phyloP scores from a whole-genome alignment of 2,329 filamentous ascomycete genomes.

The Epichloe brachyelytri region DNA sequence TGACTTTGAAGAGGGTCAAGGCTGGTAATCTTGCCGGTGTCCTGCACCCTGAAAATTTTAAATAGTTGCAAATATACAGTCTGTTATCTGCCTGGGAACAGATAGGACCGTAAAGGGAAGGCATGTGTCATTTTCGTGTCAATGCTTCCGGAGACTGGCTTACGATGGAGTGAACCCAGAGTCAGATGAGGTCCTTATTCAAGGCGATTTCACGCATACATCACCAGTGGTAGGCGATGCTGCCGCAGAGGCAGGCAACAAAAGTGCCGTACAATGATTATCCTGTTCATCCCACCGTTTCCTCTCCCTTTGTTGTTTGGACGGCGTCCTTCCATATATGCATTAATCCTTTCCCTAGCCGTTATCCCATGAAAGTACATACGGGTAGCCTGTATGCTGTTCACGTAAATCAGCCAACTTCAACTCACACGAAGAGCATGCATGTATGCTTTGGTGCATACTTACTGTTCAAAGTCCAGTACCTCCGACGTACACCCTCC shows the following conservation, averaged over 20 bases:
- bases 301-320: background rate
- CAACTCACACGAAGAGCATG: background rate
- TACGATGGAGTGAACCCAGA: background rate
- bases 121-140: background rate
- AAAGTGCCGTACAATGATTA: background rate
- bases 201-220: background rate
- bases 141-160: background rate
- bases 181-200: background rate
- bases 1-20: slow-evolving; percentile 52
- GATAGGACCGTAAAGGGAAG: background rate
- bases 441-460: background rate
- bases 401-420: background rate
- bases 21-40: slow-evolving; percentile 52
- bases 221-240: background rate
- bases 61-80: slow-evolving; percentile 9
- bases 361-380: slow-evolving; percentile 57
- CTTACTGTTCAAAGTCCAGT: slow-evolving; percentile 66
- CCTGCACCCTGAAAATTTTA: slow-evolving; percentile 50
- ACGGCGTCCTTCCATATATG: background rate
- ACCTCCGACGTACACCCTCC: slow-evolving; percentile 76
- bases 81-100: background rate
- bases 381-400: slow-evolving; percentile 59
- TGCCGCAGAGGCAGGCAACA: background rate
- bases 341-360: background rate
- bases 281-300: background rate